Base-by-base conservation (phyloP, 2,329 filamentous ascomycete genomes). In the Botrytis fabae region DNA sequence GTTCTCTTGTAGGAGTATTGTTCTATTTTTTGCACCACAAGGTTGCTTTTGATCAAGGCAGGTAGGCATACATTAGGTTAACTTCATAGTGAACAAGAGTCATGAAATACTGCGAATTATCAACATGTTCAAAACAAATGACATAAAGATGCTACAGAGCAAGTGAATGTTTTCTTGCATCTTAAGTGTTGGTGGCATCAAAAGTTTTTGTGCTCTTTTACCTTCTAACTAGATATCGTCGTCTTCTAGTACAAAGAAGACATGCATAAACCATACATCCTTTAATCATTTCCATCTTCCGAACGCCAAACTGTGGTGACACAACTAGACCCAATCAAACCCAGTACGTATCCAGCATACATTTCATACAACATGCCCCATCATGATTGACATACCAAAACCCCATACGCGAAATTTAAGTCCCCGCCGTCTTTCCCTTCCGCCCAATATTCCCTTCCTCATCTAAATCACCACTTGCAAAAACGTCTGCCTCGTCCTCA, bases 401-500 rank as follows among this genome's bases (percentile, higher is more conserved):
- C 9, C 65, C 9, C 9, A 69, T 20, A 22, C 16, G 51, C 16
- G 51, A 40, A 59, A n/a, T 60, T 62, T 62, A 66, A 4, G 64
- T 65, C 61, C 65, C 42, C 16, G 51, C 20, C n/a, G 60, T 59
- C 57, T 75, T 71, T 44, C 61, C 70, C 22, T 68, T 73, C 1
- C 75, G 75, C 32, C 72, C 72, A 22, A 35, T 62, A 22, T 38
- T 63, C 14, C n/a, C 35, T 28, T 74, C 71, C 60, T 72, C 74
- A 42, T 76, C 75, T n/a, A 73, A 63, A 66, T 78, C 76, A 5
- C 78, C 78, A 46, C 64, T 75, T 2, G 74, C 75, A 74, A 79
- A 80, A 14, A 76, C 75, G 73, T 79, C 76, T 18, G 68, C 70
- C 1, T 77, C 78, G 46, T 80, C 79, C 22, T 77, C 78, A 73